A percentile compares a stretch with the other conserved stretches of the same genome.
These are phyloP conservation scores for Pseudonectria buxi DNA, from an alignment of 2,329 filamentous ascomycete genomes.

Conservation along the genomic window DNA sequence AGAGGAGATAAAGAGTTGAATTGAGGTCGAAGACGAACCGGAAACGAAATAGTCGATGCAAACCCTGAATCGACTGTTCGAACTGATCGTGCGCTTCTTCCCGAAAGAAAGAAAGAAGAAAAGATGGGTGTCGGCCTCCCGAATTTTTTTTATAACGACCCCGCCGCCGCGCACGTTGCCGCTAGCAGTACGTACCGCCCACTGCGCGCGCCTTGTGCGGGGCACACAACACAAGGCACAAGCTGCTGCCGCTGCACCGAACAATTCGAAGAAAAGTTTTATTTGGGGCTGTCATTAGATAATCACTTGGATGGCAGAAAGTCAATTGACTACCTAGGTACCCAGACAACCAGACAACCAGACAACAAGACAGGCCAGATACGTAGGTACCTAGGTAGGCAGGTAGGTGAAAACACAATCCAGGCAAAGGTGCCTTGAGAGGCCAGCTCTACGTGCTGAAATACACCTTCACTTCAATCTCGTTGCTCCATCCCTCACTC, in stretches of 20 bases:
- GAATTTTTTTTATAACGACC: slow-evolving; percentile 37
- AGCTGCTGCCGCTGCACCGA: too few relatives aligned
- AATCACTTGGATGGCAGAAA: too few relatives aligned
- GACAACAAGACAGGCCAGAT: too few relatives aligned
- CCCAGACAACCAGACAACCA: too few relatives aligned
- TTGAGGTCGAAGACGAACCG: slow-evolving; percentile 39
- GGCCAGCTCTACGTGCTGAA: slow-evolving; percentile 35
- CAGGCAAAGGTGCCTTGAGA: too few relatives aligned
- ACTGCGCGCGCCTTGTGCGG: too few relatives aligned
- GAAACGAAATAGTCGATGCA: slow-evolving; percentile 25
- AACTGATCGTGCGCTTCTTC: slow-evolving; percentile 44
- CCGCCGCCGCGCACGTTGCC: slow-evolving; percentile 6
- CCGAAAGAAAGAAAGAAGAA: slow-evolving; percentile 43
- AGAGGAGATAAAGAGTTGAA: slow-evolving; percentile 16
- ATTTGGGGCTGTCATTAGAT: slow-evolving; percentile 9
- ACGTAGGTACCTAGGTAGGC: too few relatives aligned
- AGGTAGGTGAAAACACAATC: too few relatives aligned
- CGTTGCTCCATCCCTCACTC: slow-evolving; percentile 70
- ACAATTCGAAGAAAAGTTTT: neutral
- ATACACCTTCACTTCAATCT: slow-evolving; percentile 62
- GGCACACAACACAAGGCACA: too few relatives aligned
- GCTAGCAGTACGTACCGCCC: too few relatives aligned
- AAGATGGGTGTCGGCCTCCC: slow-evolving; percentile 25
- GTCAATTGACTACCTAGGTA: too few relatives aligned
- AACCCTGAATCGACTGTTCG: slow-evolving; percentile 28